phyloP scores from a whole-genome alignment of 495 filamentous ascomycete species.

The Tuber brumale region DNA sequence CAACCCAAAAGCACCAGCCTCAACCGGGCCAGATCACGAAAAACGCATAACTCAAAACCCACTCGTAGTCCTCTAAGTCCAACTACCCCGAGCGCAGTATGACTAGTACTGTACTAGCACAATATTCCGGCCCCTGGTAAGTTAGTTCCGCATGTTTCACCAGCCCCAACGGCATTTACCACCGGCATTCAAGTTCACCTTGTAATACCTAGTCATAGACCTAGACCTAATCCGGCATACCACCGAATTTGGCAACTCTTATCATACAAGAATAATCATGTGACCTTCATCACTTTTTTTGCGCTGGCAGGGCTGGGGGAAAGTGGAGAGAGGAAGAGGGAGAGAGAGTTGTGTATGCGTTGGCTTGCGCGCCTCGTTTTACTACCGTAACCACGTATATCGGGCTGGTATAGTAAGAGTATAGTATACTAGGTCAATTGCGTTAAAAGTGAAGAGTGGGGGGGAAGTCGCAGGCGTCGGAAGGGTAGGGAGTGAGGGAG shows the following conservation, averaged over 20 bases:
- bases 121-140: no score
- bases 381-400: neutral
- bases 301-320: neutral
- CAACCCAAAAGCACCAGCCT: no score
- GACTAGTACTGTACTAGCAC: no score
- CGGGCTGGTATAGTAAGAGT: neutral
- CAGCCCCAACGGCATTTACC: no score
- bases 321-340: no score
- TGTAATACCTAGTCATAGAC: neutral
- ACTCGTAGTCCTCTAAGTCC: no score
- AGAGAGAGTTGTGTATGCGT: neutral
- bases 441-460: neutral
- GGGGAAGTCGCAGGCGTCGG: neutral
- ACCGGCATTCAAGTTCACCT: no score
- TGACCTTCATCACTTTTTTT: neutral
- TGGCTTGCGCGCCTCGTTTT: neutral
- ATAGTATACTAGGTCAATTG: neutral
- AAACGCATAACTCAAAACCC: no score
- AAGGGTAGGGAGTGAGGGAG: accelerated
- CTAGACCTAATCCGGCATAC: neutral
- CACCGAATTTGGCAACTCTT: neutral
- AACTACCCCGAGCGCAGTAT: no score
- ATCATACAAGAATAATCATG: neutral
- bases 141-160: no score
- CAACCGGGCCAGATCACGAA: no score